Evolutionary conservation across 495 filamentous ascomycete species (phyloP).

Genomic region (Cetradonia linearis): DNA sequence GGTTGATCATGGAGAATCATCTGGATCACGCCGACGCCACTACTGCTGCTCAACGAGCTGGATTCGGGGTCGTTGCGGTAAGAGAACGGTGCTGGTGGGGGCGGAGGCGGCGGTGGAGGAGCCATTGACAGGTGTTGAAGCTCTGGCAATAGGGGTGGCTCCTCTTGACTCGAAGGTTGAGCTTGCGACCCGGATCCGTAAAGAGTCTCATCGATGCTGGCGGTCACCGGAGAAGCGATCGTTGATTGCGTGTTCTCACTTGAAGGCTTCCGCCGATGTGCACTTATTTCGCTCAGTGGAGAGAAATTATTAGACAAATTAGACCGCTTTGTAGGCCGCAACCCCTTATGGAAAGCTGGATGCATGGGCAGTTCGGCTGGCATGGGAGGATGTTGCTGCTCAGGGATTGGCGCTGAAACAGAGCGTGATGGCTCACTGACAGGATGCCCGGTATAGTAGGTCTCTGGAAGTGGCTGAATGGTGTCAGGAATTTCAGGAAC

Average conservation of each 20-base stretch:
- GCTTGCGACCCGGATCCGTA: constrained; percentile 31
- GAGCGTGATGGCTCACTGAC: constrained; percentile 49
- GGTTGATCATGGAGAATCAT: constrained; percentile 61
- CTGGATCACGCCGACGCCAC: constrained; percentile 49
- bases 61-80: constrained; percentile 29
- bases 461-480: constrained; percentile 45
- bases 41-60: constrained; percentile 32
- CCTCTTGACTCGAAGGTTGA: constrained; percentile 16
- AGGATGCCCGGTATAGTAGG: constrained; percentile 51
- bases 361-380: constrained; percentile 43
- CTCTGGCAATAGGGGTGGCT: constrained; percentile 62
- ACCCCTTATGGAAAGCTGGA: constrained; percentile 46
- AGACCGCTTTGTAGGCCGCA: constrained; percentile 34
- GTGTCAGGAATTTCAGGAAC: constrained; percentile 57
- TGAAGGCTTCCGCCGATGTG: constrained; percentile 34
- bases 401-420: constrained; percentile 64
- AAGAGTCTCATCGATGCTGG: constrained; percentile 61
- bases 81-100: constrained; percentile 42
- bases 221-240: constrained; percentile 30
- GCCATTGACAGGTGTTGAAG: constrained; percentile 69
- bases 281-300: constrained; percentile 29
- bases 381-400: constrained; percentile 36
- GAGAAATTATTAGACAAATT: constrained; percentile 24
- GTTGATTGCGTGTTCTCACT: constrained; percentile 22
- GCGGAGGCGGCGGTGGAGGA: constrained; percentile 59